phyloP scores from a whole-genome alignment of 345 rosid species.

The Mercurialis annua region DNA sequence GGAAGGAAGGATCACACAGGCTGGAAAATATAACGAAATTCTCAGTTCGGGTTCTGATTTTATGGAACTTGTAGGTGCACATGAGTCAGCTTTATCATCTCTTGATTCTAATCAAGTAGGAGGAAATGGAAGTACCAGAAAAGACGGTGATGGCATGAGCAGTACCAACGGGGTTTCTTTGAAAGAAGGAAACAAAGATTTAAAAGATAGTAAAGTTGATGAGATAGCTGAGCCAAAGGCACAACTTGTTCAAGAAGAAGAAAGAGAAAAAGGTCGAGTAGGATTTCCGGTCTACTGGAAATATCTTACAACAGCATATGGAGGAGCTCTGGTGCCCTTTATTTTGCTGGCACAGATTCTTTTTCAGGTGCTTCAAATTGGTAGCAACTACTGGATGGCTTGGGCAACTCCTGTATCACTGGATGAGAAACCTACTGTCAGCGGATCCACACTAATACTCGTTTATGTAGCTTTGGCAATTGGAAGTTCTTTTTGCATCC shows the following conservation, averaged over 20 bases:
- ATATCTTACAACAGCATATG: constrained; percentile 59
- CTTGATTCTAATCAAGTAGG: constrained; percentile 43
- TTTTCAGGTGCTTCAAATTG: constrained; percentile 67
- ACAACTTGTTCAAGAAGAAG: constrained; percentile 77
- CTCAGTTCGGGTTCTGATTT: constrained; percentile 63
- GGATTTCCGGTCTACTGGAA: constrained; percentile 61
- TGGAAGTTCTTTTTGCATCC: constrained; percentile 60
- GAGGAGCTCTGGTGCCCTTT: constrained; percentile 71
- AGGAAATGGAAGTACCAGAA: constrained; percentile 20
- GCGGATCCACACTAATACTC: constrained; percentile 38
- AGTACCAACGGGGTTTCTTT: constrained; percentile 17
- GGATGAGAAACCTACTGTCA: constrained; percentile 51
- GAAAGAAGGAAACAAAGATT: constrained; percentile 31
- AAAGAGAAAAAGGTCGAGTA: constrained; percentile 77
- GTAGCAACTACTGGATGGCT: constrained; percentile 89
- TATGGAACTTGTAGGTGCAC: constrained; percentile 78
- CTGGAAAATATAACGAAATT: constrained; percentile 67
- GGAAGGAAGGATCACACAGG: constrained; percentile 71
- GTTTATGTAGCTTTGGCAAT: constrained; percentile 54
- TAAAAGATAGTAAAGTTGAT: constrained; percentile 34
- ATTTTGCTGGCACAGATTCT: constrained; percentile 58
- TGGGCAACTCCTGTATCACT: constrained; percentile 68
- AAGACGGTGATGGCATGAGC: constrained; percentile 22
- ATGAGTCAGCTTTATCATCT: constrained; percentile 51
- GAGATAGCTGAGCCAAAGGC: constrained; percentile 41